Percentiles rank a stretch among this genome's conserved stretches.
Conservation (phyloP, 257 asterid species). For the Echium plantagineum region DNA sequence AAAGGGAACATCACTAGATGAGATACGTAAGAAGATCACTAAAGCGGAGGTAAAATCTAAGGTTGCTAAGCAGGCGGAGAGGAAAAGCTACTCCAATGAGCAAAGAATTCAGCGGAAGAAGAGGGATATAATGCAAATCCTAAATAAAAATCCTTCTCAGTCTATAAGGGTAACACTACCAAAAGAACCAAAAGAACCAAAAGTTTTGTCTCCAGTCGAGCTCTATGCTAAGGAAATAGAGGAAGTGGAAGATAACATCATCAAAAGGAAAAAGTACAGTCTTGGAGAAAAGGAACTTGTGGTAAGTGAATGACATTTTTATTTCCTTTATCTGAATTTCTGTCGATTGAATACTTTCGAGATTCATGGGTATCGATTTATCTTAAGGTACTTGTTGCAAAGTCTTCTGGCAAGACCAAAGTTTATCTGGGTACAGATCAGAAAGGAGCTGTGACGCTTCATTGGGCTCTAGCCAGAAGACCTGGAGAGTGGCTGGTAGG, state of each 20-base stretch:
- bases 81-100: slow-evolving; percentile 17
- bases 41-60: slow-evolving; percentile 64
- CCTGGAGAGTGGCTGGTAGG: slow-evolving; percentile 90
- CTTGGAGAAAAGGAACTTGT: slow-evolving; percentile 61
- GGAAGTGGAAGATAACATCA: slow-evolving; percentile 41
- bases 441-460: slow-evolving; percentile 65
- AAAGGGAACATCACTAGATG: slow-evolving; percentile 57
- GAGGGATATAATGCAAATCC: slow-evolving; percentile 54
- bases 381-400: slow-evolving; percentile 63
- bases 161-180: slow-evolving; percentile 27
- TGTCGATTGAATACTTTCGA: slow-evolving; percentile 2
- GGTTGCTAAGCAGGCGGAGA: slow-evolving; percentile 39
- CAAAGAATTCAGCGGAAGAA: slow-evolving; percentile 82
- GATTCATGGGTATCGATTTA: slow-evolving; percentile 4
- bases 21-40: slow-evolving; percentile 41
- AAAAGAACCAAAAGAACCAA: slow-evolving; percentile 36
- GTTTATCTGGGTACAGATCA: slow-evolving; percentile 76
- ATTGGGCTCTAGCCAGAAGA: slow-evolving; percentile 85
- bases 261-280: slow-evolving; percentile 44
- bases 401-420: slow-evolving; percentile 43
- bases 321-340: not conserved
- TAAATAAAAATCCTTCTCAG: slow-evolving; percentile 39
- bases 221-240: slow-evolving; percentile 43
- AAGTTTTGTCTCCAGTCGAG: slow-evolving; percentile 43
- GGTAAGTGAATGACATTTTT: slow-evolving; percentile 31